Evolutionary conservation across 352 stramenopile species (phyloP).

Genomic region (Hyaloperonospora brassicae): DNA sequence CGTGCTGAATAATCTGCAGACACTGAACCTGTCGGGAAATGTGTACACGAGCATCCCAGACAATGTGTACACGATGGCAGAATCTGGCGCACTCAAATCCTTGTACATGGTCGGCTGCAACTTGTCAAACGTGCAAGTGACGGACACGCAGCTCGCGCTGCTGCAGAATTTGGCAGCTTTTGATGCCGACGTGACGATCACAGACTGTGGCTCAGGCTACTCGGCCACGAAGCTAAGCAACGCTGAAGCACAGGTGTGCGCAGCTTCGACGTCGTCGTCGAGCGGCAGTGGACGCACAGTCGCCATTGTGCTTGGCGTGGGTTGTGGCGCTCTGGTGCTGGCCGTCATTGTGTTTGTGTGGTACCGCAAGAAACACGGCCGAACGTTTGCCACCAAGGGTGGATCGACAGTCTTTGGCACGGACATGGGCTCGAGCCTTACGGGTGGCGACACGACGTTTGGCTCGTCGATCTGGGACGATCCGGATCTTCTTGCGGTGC

Average conservation of each 20-base stretch:
- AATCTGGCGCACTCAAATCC: constrained; percentile 31
- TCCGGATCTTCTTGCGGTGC: constrained; percentile 46
- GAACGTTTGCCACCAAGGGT: constrained; percentile 26
- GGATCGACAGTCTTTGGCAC: constrained; percentile 22
- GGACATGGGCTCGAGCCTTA: constrained; percentile 32
- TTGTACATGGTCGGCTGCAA: constrained; percentile 44
- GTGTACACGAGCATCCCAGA: constrained; percentile 36
- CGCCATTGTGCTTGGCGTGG: constrained; percentile 37
- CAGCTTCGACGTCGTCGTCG: constrained; percentile 13
- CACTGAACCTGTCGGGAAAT: constrained; percentile 44
- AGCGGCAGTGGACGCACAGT: constrained; percentile 26
- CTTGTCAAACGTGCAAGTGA: constrained; percentile 50
- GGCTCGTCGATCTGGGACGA: constrained; percentile 65
- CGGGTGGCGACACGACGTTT: constrained; percentile 27
- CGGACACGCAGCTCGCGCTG: constrained; percentile 25
- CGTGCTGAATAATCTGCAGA: constrained; percentile 26
- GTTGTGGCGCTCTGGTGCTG: constrained; percentile 35
- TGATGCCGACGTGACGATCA: constrained; percentile 36
- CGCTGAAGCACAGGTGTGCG: constrained; percentile 23
- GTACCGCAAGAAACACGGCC: constrained; percentile 33
- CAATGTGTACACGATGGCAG: constrained; percentile 36
- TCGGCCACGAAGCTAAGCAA: constrained; percentile 17
- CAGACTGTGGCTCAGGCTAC: constrained; percentile 27
- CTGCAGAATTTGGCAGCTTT: constrained; percentile 41
- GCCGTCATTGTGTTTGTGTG: constrained; percentile 34